Evolutionary conservation across 495 filamentous ascomycete species (phyloP), one percentile per base, ranked within the genome.

Genomic region (Annulohypoxylon moriforme): DNA sequence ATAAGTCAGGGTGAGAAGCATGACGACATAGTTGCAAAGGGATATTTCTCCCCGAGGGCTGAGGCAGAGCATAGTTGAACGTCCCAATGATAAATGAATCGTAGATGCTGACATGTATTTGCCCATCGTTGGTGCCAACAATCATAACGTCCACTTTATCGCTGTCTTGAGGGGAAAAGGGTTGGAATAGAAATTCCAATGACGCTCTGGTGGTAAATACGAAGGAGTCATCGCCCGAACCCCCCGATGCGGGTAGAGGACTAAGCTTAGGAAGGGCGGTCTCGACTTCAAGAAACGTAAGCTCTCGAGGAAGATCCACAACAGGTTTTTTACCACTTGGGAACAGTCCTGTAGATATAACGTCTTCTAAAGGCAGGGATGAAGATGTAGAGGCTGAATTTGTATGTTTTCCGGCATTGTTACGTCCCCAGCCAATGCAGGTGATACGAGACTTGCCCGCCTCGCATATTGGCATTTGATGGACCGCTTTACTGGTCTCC

Each of bases 21-120:
- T 96, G 92, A 10, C 77, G 81, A 46, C 84, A 79, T 40, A 89
- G 80, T 64, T 86, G 81, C 57, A 80, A 72, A 1, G 46, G 58
- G 16, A 27, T 11, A 60, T 73, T 53, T 57, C 64, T 67, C 10
- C 57, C 38, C 33, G 67, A 71, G 36, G 72, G 62, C 58, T 71
- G 67, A 50, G 58, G 68, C n/a, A 75, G 52, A 40, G 77, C 71
- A 27, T 89, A 74, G 6, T 81, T 77, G 57, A 93, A 87, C 18
- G 84, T 88, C 1, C 96, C 94, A 62, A 97, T 91, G 60, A 92
- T 85, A 72, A 98, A 94, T 14, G 91, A 95, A 75, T 97, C 93
- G 78, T 96, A 97, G 58, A 97, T 93, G 62, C 91, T 91, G 29
- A 97, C 80, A 69, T 94, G 90, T 33, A 97, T 85, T n/a, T 83